phyloP scores from a whole-genome alignment of 257 asterid genomes.

The Henckelia pumila region DNA sequence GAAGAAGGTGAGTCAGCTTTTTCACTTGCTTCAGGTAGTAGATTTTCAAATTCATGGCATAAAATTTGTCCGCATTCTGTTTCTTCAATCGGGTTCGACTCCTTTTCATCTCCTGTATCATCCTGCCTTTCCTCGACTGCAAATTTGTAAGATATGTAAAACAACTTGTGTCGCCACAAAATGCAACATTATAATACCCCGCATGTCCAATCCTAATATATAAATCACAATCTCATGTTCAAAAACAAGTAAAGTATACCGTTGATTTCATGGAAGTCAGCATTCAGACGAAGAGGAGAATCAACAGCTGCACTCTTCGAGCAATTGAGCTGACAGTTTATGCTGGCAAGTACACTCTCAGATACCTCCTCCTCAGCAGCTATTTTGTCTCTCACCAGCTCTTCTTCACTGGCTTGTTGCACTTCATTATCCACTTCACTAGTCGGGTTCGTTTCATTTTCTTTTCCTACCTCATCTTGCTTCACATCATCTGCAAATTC shows the following conservation, averaged over 20 bases:
- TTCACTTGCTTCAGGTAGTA: too few relatives aligned
- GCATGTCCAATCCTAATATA: too few relatives aligned
- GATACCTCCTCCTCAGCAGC: conserved; percentile 15
- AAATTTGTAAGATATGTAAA: too few relatives aligned
- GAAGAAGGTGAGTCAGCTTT: too few relatives aligned
- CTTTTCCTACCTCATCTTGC: conserved; percentile 10
- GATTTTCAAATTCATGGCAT: too few relatives aligned
- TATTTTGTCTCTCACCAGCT: background rate
- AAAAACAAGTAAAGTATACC: too few relatives aligned
- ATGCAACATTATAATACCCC: too few relatives aligned
- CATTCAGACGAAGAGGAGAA: background rate
- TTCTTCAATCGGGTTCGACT: background rate
- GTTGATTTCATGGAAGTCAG: background rate
- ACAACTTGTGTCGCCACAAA: too few relatives aligned
- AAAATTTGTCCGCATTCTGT: background rate
- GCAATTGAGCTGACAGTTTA: background rate
- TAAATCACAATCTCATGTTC: too few relatives aligned
- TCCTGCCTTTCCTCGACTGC: too few relatives aligned
- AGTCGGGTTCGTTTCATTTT: background rate
- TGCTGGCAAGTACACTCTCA: background rate
- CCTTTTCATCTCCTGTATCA: too few relatives aligned
- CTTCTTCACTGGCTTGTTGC: background rate
- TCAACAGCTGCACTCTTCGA: background rate
- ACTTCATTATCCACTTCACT: background rate
- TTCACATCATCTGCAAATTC: background rate